These are phyloP conservation scores for Cystobasidium tubakii DNA, from an alignment of 768 basidiomycete species.

Conservation along the genomic window DNA sequence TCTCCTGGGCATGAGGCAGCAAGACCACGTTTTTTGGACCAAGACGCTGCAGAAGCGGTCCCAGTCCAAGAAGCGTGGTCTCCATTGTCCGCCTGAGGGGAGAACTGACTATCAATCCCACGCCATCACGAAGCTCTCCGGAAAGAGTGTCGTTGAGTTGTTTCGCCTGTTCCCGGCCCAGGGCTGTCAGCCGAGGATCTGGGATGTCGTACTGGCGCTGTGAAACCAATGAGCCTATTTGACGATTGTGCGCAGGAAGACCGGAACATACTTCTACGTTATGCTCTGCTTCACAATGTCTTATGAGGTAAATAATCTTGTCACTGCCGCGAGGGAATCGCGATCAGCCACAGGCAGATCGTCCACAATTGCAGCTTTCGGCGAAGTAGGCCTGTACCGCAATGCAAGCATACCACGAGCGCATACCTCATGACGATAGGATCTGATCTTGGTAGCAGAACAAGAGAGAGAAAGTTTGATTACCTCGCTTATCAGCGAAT, in stretches of 20 bases:
- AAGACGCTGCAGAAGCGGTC: background rate
- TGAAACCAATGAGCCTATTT: background rate
- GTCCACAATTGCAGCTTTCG: too few relatives aligned
- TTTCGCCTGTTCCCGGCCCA: background rate
- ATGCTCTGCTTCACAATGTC: slow-evolving; percentile 27
- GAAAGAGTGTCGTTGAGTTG: background rate
- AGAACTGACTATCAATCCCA: slow-evolving; percentile 13
- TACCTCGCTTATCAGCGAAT: slow-evolving; percentile 8
- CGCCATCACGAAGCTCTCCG: background rate
- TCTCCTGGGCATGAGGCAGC: slow-evolving; percentile 22
- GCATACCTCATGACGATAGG: background rate
- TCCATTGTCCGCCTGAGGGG: slow-evolving; percentile 14
- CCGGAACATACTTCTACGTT: slow-evolving; percentile 16
- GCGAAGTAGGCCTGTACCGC: too few relatives aligned
- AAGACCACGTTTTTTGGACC: slow-evolving; percentile 1
- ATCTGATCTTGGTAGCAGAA: too few relatives aligned
- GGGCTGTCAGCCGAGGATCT: slow-evolving; percentile 5
- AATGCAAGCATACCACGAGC: background rate
- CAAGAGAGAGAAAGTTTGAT: too few relatives aligned
- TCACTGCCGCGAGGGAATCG: background rate
- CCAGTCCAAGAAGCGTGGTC: background rate
- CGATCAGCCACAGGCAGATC: too few relatives aligned
- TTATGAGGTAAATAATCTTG: slow-evolving; percentile 16
- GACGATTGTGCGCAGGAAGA: too few relatives aligned
- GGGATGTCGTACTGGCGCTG: slow-evolving; percentile 4